These are phyloP conservation scores for Neodidymelliopsis sp. DNA, from an alignment of 2,329 filamentous ascomycete species.

Conservation along the genomic window DNA sequence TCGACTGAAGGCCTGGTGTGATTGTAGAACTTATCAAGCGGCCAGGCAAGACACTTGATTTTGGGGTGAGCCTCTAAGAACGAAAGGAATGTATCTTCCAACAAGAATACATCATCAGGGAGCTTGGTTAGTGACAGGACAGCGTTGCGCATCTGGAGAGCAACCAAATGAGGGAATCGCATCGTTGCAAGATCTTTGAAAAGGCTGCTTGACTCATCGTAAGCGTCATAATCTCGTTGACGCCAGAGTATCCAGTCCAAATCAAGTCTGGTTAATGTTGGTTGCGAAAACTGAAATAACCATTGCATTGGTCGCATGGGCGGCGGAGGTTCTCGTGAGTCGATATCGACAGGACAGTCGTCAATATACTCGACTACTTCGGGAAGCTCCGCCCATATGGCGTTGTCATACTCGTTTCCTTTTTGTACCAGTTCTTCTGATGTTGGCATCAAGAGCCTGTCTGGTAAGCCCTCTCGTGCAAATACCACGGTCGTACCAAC, in stretches of 20 bases:
- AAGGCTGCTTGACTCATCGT: constrained; percentile 18
- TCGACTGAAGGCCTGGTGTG: constrained; percentile 34
- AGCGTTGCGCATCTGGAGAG: constrained; percentile 57
- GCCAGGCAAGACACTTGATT: constrained; percentile 56
- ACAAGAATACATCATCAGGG: constrained; percentile 47
- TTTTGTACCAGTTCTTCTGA: constrained; percentile 24
- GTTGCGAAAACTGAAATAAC: constrained; percentile 30
- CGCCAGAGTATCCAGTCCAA: constrained; percentile 49
- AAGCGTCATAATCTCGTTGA: constrained; percentile 20
- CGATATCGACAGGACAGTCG: constrained; percentile 16
- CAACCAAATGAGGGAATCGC: constrained; percentile 53
- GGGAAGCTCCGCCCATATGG: constrained; percentile 38
- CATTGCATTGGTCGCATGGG: constrained; percentile 24
- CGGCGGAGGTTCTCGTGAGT: constrained; percentile 6
- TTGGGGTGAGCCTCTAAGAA: constrained; percentile 56
- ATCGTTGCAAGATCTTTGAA: constrained; percentile 43
- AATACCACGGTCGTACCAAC: constrained; percentile 39
- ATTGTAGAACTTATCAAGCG: constrained; percentile 55
- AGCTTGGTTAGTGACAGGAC: constrained; percentile 48
- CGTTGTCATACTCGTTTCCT: constrained; percentile 32
- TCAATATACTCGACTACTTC: constrained; percentile 33
- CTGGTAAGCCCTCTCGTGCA: constrained; percentile 12
- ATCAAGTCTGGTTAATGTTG: constrained; percentile 43
- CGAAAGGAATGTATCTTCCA: constrained; percentile 48
- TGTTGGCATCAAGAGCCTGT: constrained; percentile 4